These are phyloP conservation scores for Pinus tabuliformis DNA, from an alignment of 75 land plant genomes.

Conservation along the genomic window DNA sequence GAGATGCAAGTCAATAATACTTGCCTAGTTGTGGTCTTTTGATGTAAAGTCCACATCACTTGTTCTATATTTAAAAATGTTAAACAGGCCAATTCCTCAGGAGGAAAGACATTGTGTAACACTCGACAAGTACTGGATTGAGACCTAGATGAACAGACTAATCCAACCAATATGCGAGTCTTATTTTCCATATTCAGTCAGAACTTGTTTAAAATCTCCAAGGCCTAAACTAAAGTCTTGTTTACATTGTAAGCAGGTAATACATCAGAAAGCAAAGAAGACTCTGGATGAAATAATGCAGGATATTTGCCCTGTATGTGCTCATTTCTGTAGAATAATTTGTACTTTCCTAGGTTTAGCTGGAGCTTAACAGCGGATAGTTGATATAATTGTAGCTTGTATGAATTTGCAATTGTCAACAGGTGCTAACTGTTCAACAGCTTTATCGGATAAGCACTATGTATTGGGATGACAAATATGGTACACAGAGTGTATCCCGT, in stretches of 20 bases:
- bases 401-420: background rate
- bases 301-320: slow-evolving; percentile 79
- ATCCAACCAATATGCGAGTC: too few species aligned
- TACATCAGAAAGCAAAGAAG: slow-evolving; percentile 86
- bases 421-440: slow-evolving; percentile 88
- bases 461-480: slow-evolving; percentile 93
- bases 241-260: slow-evolving; percentile 46
- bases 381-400: background rate
- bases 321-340: background rate
- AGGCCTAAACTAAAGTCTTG: too few species aligned
- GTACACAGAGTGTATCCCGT: slow-evolving; percentile 91
- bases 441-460: slow-evolving; percentile 96
- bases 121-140: too few species aligned
- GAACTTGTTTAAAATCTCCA: too few species aligned
- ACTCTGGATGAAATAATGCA: slow-evolving; percentile 75
- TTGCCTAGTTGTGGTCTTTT: background rate
- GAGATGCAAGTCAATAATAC: background rate
- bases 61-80: background rate
- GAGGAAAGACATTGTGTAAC: too few species aligned
- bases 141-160: too few species aligned
- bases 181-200: too few species aligned
- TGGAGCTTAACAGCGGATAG: background rate
- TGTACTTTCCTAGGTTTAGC: background rate
- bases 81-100: too few species aligned
- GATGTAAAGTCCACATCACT: background rate